Evolutionary conservation across 2,329 filamentous ascomycete genomes (phyloP).

Genomic region (Phyllosticta capitalensis): DNA sequence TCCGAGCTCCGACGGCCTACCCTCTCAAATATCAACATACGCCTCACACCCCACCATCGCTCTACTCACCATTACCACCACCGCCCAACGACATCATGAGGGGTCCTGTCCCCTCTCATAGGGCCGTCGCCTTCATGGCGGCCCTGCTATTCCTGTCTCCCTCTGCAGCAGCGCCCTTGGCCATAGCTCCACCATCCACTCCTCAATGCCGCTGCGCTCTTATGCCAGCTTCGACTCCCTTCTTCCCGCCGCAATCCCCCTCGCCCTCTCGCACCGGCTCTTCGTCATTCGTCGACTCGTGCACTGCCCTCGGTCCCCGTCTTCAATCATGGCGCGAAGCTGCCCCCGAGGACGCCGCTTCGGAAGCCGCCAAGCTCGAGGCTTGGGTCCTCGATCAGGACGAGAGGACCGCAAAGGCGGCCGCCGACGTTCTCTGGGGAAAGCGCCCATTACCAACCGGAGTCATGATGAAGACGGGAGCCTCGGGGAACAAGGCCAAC

Average conservation of each 20-base stretch:
- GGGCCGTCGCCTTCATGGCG: neutral
- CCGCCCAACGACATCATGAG: neutral
- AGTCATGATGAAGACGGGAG: neutral
- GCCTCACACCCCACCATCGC: neutral
- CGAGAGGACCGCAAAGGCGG: neutral
- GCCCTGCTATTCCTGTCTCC: constrained; percentile 4
- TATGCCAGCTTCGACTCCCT: constrained; percentile 6
- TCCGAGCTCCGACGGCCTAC: no score
- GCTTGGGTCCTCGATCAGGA: constrained; percentile 1
- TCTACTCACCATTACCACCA: neutral
- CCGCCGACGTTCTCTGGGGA: constrained; percentile 6
- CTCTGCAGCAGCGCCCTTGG: constrained; percentile 4
- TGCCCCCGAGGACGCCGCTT: neutral
- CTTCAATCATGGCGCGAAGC: constrained; percentile 7
- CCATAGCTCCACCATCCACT: neutral
- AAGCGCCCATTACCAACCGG: constrained; percentile 6
- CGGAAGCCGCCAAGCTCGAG: neutral
- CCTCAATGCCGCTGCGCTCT: constrained; percentile 9
- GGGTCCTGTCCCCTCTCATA: neutral
- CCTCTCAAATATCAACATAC: neutral
- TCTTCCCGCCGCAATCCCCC: constrained; percentile 5
- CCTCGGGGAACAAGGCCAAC: neutral
- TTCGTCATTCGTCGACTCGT: constrained; percentile 1
- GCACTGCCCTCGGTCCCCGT: constrained; percentile 5
- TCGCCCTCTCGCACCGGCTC: neutral